Base-by-base conservation (phyloP, 2,329 filamentous ascomycete species). In the Hymenoscyphus fraxineus region DNA sequence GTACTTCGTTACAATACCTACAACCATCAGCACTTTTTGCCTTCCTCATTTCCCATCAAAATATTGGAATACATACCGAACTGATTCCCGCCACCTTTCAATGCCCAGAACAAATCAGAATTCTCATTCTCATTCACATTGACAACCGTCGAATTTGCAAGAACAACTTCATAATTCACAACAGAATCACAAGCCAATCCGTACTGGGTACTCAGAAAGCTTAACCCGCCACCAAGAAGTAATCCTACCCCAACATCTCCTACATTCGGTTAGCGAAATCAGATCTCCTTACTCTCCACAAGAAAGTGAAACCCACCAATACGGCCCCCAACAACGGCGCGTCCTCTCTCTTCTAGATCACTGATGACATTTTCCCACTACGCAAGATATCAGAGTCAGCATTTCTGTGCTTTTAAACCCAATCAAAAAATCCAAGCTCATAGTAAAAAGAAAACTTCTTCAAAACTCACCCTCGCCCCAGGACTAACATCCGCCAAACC, bases 171-270 rank as follows among this genome's bases (percentile, higher is more conserved):
- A 59, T 75, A 81, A 59, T 80, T 78, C 31, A 80, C 72, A 6
- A 82, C 76, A 27, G 58, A 27, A 41, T 81, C 80, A 38, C 78
- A 78, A 19, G 80, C 78, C 77, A 79, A 80, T 27, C 81, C 81
- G 65, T 82, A 80, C 60, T 76, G 74, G 9, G 68, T 64, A 56
- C 66, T 70, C 12, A 73, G 35, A 66, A 71, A 65, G 41, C 67
- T 70, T 16, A 71, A 56, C 7, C 69, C 69, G 31, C 69, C 68
- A 9, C 69, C 69, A 59, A 72, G 74, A 56, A 81, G 77, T 4
- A 80, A 79, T 9, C 76, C 75, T n/a, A 79, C 78, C 16, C 78
- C 78, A 51, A 80, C 68, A 10, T 73, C 74, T 32, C 76, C 70
- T 64, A 72, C 7, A 44, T 27, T 5, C 7, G 4, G 12, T 54